These are phyloP conservation scores for Epichloe hybrida DNA, from an alignment of 2,329 filamentous ascomycete species.

Conservation along the genomic window DNA sequence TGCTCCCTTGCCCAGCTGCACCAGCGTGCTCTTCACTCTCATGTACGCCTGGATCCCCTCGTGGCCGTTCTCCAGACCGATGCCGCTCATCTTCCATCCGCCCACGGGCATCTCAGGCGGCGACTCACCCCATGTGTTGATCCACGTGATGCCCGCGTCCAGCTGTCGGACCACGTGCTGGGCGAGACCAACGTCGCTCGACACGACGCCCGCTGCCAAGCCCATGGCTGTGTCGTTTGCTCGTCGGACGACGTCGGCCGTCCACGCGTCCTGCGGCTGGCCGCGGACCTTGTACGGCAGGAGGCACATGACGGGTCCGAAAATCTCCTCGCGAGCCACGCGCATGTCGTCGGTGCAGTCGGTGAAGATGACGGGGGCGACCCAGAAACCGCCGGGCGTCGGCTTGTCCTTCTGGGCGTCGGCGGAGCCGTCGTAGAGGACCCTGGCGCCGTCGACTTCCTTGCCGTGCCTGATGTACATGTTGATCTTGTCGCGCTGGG, in stretches of 20 bases:
- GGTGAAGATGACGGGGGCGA: conserved; percentile 72
- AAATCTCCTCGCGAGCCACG: conserved; percentile 73
- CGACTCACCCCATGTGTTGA: conserved; percentile 88
- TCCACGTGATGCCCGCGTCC: conserved; percentile 79
- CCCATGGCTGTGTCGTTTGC: conserved; percentile 70
- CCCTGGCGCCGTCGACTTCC: conserved; percentile 55
- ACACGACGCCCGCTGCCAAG: conserved; percentile 74
- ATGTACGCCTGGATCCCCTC: conserved; percentile 72
- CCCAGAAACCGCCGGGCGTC: conserved; percentile 59
- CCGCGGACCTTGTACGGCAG: conserved; percentile 49
- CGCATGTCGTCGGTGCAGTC: conserved; percentile 74
- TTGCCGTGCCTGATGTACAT: conserved; percentile 65
- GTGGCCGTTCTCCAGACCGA: conserved; percentile 77
- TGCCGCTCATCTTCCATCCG: conserved; percentile 81
- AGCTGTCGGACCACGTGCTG: conserved; percentile 58
- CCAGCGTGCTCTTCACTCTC: conserved; percentile 74
- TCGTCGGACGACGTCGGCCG: conserved; percentile 56
- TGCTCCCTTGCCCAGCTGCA: conserved; percentile 60
- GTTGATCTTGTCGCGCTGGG: conserved; percentile 66
- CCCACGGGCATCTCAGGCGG: conserved; percentile 88
- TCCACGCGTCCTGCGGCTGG: conserved; percentile 18
- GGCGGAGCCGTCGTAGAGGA: conserved; percentile 58
- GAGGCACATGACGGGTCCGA: conserved; percentile 76
- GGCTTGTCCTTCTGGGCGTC: conserved; percentile 38
- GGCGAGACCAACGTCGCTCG: conserved; percentile 57